A percentile compares a stretch with the other conserved stretches of the same genome.
These are phyloP conservation scores for Penstemon newberryi DNA, from an alignment of 257 asterid species.

Conservation along the genomic window DNA sequence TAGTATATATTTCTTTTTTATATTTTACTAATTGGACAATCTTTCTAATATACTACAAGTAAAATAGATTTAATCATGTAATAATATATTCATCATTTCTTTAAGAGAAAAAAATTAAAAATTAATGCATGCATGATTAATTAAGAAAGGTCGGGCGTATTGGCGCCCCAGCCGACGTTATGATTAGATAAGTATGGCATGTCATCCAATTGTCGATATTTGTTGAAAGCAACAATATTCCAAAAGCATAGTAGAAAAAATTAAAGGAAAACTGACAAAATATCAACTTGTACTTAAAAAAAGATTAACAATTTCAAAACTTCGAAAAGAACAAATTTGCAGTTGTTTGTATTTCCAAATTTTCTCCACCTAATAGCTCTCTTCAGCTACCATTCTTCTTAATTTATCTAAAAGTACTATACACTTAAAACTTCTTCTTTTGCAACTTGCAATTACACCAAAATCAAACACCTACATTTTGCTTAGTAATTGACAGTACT, in stretches of 20 bases:
- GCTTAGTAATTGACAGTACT: no score
- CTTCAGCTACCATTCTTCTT: constrained; percentile 22
- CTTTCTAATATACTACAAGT: no score
- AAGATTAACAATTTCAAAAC: constrained; percentile 14
- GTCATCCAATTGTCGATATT: constrained; percentile 24
- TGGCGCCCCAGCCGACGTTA: no score
- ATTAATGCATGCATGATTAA: no score
- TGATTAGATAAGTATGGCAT: constrained; percentile 14
- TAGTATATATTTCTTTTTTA: no score
- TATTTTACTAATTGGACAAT: no score
- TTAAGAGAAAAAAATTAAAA: no score
- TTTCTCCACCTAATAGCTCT: constrained; percentile 14
- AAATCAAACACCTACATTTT: constrained; percentile 1
- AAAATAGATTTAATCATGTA: no score
- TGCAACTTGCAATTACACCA: constrained; percentile 34
- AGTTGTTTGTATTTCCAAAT: constrained; percentile 12
- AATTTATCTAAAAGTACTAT: constrained; percentile 25
- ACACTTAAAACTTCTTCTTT: constrained; percentile 30
- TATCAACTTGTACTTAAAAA: neutral
- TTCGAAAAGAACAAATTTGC: constrained; percentile 27
- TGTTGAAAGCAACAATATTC: constrained; percentile 23
- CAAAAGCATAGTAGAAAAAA: neutral
- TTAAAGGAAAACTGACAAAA: neutral
- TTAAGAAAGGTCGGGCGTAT: no score
- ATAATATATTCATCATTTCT: no score